These are phyloP conservation scores for Fistulina hepatica DNA, from an alignment of 1,284 basidiomycete genomes.

Conservation along the genomic window DNA sequence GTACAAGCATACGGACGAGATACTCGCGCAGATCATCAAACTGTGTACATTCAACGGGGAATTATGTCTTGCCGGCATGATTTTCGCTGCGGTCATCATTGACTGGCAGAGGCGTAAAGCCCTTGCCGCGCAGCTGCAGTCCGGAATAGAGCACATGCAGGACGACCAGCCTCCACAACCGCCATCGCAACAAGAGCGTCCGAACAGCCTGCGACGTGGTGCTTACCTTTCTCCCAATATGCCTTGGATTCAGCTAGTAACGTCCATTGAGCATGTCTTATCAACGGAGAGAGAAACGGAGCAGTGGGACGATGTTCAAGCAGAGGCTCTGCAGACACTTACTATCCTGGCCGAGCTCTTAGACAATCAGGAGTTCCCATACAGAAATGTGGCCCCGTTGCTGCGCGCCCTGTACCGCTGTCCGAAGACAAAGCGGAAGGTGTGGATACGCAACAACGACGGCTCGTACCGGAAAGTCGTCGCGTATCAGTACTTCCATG, in stretches of 20 bases:
- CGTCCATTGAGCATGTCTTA: slow-evolving; percentile 15
- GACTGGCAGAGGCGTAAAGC: slow-evolving; percentile 38
- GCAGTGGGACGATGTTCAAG: slow-evolving; percentile 14
- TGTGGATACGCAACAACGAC: slow-evolving; percentile 31
- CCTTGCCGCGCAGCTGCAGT: slow-evolving; percentile 12
- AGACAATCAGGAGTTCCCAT: slow-evolving; percentile 37
- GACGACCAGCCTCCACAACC: slow-evolving; percentile 9
- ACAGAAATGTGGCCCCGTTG: slow-evolving; percentile 32
- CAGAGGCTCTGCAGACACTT: slow-evolving; percentile 42
- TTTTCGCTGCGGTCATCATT: slow-evolving; percentile 55
- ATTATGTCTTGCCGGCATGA: slow-evolving; percentile 56
- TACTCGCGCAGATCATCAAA: slow-evolving; percentile 50
- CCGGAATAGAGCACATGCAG: slow-evolving; percentile 17
- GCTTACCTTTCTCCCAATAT: slow-evolving; percentile 8
- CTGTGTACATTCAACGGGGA: slow-evolving; percentile 66
- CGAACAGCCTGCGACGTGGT: slow-evolving; percentile 7
- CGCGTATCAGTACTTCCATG: slow-evolving; percentile 48
- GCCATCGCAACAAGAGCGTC: slow-evolving; percentile 6
- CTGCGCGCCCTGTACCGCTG: slow-evolving; percentile 38
- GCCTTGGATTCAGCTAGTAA: too few species aligned
- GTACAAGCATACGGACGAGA: slow-evolving; percentile 40
- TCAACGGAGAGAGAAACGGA: slow-evolving; percentile 10
- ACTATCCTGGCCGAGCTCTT: slow-evolving; percentile 44
- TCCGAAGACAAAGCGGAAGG: slow-evolving; percentile 33
- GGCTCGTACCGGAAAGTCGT: slow-evolving; percentile 25